These are phyloP conservation scores for Hypsizygus ulmarius DNA, from an alignment of 1,284 basidiomycete genomes.

Conservation along the genomic window DNA sequence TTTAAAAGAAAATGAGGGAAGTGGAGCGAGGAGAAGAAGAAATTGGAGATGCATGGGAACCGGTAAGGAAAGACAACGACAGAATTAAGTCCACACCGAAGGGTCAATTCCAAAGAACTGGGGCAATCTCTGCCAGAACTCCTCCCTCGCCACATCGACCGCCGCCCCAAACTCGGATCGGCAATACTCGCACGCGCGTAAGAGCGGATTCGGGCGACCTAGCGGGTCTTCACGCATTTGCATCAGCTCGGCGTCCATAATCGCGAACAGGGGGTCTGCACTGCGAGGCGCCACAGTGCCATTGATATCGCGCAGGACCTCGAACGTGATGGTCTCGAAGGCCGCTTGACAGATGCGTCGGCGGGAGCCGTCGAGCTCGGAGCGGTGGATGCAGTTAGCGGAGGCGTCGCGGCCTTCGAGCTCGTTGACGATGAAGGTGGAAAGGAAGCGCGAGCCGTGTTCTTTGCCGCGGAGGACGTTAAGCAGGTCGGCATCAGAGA, in stretches of 20 bases:
- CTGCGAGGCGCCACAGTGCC: conserved; percentile 63
- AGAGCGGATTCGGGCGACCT: conserved; percentile 40
- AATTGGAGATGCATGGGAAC: conserved; percentile 1
- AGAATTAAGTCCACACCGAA: conserved; percentile 18
- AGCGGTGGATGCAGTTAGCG: conserved; percentile 44
- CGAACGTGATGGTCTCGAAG: conserved; percentile 68
- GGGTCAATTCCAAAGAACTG: conserved; percentile 61
- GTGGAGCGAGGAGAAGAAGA: conserved; percentile 4
- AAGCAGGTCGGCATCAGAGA: conserved; percentile 54
- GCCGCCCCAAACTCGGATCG: conserved; percentile 54
- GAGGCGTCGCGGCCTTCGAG: conserved; percentile 60
- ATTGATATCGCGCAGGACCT: conserved; percentile 67
- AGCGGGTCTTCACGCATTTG: conserved; percentile 49
- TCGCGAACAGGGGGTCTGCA: conserved; percentile 66
- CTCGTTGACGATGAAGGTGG: conserved; percentile 69
- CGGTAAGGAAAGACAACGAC: not conserved
- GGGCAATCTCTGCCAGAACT: conserved; percentile 63
- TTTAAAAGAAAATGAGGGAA: not conserved
- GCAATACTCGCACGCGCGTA: conserved; percentile 65
- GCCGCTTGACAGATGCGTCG: conserved; percentile 61
- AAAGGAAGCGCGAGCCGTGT: conserved; percentile 65
- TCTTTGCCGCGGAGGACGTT: conserved; percentile 64
- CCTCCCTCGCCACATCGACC: conserved; percentile 55
- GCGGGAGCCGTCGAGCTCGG: conserved; percentile 40
- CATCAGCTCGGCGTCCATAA: conserved; percentile 62